A percentile compares a stretch with the other conserved stretches of the same genome.
phyloP scores from a whole-genome alignment of 495 filamentous ascomycete species.

The Hypoxylon crocopeplum region DNA sequence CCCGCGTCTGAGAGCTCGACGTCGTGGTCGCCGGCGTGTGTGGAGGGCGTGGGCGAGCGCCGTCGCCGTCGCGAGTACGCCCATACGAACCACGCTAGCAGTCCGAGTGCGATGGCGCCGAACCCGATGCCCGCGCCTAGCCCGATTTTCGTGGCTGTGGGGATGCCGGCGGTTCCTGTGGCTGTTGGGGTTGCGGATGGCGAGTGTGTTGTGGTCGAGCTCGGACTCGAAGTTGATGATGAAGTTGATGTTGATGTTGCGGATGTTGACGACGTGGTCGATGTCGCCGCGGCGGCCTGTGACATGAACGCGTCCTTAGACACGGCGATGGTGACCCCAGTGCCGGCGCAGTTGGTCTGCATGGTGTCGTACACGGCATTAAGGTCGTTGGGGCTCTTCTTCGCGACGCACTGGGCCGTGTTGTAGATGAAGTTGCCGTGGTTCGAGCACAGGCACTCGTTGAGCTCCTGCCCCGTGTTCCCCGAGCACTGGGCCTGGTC shows the following conservation, averaged over 20 bases:
- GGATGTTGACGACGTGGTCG: constrained; percentile 17
- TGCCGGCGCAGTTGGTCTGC: constrained; percentile 45
- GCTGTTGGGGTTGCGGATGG: background rate
- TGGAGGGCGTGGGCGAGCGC: background rate
- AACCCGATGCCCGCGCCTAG: constrained; percentile 30
- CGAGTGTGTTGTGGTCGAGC: too few species aligned
- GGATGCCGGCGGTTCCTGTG: background rate
- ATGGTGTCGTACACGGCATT: constrained; percentile 46
- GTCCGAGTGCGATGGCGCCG: constrained; percentile 14
- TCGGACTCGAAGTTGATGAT: too few species aligned
- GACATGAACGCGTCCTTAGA: constrained; percentile 37
- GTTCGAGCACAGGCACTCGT: constrained; percentile 53
- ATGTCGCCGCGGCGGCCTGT: constrained; percentile 45
- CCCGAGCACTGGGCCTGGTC: constrained; percentile 41
- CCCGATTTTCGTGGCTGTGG: constrained; percentile 23
- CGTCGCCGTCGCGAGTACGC: constrained; percentile 28
- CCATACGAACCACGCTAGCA: constrained; percentile 40
- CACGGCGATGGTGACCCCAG: constrained; percentile 39
- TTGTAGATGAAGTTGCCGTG: constrained; percentile 51
- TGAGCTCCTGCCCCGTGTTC: constrained; percentile 42
- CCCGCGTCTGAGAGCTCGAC: constrained; percentile 23
- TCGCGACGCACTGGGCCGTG: constrained; percentile 50
- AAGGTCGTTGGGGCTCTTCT: constrained; percentile 39
- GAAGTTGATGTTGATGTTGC: constrained; percentile 3
- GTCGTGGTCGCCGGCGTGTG: constrained; percentile 9